Evolutionary conservation across 1,284 basidiomycete genomes (phyloP).

Genomic region (Boletus sp.): DNA sequence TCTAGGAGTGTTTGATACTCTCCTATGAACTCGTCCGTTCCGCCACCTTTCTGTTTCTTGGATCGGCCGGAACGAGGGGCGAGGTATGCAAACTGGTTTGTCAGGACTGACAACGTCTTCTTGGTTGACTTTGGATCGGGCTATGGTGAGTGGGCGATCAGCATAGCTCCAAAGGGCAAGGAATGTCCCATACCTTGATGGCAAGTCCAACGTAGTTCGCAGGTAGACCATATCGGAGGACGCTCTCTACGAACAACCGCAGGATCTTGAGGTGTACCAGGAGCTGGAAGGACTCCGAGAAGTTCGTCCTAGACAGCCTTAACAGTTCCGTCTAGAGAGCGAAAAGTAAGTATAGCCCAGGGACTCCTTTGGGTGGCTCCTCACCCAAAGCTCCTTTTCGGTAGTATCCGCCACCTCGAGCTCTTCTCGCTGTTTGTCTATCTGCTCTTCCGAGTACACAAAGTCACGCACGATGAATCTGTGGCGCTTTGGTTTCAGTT

Average conservation of each 20-base stretch:
- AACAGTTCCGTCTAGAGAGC: slow-evolving; percentile 82
- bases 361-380: slow-evolving; percentile 22
- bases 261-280: slow-evolving; percentile 93
- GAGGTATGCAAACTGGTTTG: slow-evolving; percentile 81
- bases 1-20: slow-evolving; percentile 92
- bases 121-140: slow-evolving; percentile 86
- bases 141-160: slow-evolving; percentile 39
- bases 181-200: slow-evolving; percentile 63
- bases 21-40: slow-evolving; percentile 70
- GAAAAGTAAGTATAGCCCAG: slow-evolving; percentile 1
- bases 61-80: slow-evolving; percentile 54
- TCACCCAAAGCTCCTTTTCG: slow-evolving; percentile 97
- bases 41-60: slow-evolving; percentile 38
- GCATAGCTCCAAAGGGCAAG: not conserved
- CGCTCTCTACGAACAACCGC: slow-evolving; percentile 92
- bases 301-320: slow-evolving; percentile 92
- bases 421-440: slow-evolving; percentile 84
- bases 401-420: slow-evolving; percentile 77
- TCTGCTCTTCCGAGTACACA: slow-evolving; percentile 82
- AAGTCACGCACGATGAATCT: slow-evolving; percentile 94
- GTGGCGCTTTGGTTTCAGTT: slow-evolving; percentile 8
- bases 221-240: slow-evolving; percentile 93
- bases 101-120: slow-evolving; percentile 75
- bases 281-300: slow-evolving; percentile 95
- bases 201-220: slow-evolving; percentile 85